These are phyloP conservation scores for Kwoniella sp. DNA, from an alignment of 768 basidiomycete species.

Conservation along the genomic window DNA sequence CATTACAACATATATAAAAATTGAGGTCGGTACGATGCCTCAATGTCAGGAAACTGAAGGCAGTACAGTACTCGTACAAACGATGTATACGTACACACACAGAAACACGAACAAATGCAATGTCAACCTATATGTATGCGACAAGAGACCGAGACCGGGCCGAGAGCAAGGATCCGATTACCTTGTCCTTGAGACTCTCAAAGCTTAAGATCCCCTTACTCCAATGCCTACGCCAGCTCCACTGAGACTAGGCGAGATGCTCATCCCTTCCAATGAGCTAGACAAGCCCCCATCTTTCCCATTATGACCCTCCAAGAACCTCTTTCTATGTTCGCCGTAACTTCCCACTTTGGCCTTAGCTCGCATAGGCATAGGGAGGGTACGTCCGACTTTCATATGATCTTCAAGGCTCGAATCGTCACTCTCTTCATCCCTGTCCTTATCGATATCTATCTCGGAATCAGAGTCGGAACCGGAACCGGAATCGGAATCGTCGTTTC, in stretches of 20 bases:
- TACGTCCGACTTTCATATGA: slow-evolving; percentile 8
- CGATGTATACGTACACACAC: no score
- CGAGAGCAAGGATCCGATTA: no score
- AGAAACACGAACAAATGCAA: no score
- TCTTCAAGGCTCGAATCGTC: slow-evolving; percentile 29
- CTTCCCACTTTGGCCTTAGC: slow-evolving; percentile 19
- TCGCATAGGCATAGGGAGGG: slow-evolving; percentile 14
- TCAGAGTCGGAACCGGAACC: slow-evolving; percentile 61
- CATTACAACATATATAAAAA: neutral
- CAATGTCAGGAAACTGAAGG: no score
- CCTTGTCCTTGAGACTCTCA: no score
- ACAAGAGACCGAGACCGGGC: slow-evolving; percentile 5
- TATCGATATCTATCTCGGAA: neutral
- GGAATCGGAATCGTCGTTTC: slow-evolving; percentile 71
- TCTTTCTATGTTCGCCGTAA: slow-evolving; percentile 27
- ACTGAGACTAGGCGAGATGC: slow-evolving; percentile 38
- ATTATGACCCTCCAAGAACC: slow-evolving; percentile 14
- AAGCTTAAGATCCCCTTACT: no score
- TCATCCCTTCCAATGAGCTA: slow-evolving; percentile 50
- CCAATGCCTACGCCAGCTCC: slow-evolving; percentile 1
- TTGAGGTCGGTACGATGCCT: no score
- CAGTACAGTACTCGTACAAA: no score
- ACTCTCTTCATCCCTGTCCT: slow-evolving; percentile 44
- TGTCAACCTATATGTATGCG: no score
- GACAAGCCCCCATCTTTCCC: slow-evolving; percentile 35